phyloP scores from a whole-genome alignment of 2,329 filamentous ascomycete species.

The Colletotrichum nymphaeae region DNA sequence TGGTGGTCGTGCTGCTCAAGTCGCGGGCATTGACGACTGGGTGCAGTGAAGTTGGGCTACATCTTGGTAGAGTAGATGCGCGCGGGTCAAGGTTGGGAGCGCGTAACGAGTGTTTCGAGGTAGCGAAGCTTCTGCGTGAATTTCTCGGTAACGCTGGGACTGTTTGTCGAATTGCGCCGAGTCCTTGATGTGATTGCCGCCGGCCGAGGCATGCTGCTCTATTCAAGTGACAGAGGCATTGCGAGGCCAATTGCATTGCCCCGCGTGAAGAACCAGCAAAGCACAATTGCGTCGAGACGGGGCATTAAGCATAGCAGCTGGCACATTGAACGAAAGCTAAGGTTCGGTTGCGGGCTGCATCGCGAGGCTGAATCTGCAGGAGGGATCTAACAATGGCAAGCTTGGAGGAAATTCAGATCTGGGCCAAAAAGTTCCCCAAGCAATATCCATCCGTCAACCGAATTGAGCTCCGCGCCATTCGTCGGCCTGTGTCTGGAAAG shows the following conservation, averaged over 20 bases:
- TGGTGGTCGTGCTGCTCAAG: neutral
- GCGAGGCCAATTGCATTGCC: conserved; percentile 38
- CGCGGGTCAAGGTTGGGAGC: neutral
- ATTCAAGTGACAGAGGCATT: conserved; percentile 39
- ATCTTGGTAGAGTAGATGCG: neutral
- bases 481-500: neutral
- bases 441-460: conserved; percentile 19
- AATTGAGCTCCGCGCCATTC: conserved; percentile 24
- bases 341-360: conserved; percentile 15
- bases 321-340: neutral
- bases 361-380: conserved; percentile 4
- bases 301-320: conserved; percentile 29
- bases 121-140: neutral
- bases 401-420: neutral
- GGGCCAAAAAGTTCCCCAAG: conserved; percentile 2
- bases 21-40: neutral
- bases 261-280: conserved; percentile 19
- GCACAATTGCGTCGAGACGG: neutral
- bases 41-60: neutral
- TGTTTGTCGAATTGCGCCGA: conserved; percentile 14
- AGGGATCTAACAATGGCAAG: neutral
- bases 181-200: conserved; percentile 23
- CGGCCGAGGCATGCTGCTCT: conserved; percentile 38
- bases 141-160: neutral
- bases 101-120: neutral